Percentiles rank a stretch among this genome's conserved stretches.
These are phyloP conservation scores for Rhizophora mangle DNA, from an alignment of 345 rosid genomes.

Conservation along the genomic window DNA sequence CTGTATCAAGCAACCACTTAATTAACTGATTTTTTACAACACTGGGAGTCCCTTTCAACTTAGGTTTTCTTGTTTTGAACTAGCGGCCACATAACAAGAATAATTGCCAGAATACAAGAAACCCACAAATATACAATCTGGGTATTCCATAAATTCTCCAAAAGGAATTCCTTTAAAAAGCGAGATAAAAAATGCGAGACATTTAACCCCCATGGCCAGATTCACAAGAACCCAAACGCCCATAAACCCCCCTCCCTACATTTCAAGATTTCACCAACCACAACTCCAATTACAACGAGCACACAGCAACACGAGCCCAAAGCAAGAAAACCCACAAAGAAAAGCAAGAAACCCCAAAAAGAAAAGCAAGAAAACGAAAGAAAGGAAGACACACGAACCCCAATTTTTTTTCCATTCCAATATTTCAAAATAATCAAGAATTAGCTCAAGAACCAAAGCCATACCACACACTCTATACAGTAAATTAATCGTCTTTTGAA, in stretches of 20 bases:
- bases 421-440: conserved; percentile 1
- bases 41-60: too few species aligned
- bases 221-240: conserved; percentile 4
- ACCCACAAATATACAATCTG: background rate
- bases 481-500: too few species aligned
- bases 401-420: too few species aligned
- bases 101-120: too few species aligned
- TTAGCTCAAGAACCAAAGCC: conserved; percentile 5
- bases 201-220: background rate
- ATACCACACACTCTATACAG: conserved; percentile 6
- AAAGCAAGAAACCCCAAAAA: background rate
- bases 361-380: background rate
- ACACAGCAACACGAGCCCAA: background rate
- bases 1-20: background rate
- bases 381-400: background rate
- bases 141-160: background rate
- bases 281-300: background rate
- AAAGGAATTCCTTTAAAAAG: background rate
- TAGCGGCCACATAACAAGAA: too few species aligned
- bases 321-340: background rate
- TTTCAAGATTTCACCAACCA: background rate
- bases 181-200: background rate
- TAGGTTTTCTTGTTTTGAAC: too few species aligned
- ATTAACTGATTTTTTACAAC: too few species aligned
- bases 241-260: background rate